Conservation (phyloP, 305 asterid species). For the Salvia sclarea region DNA sequence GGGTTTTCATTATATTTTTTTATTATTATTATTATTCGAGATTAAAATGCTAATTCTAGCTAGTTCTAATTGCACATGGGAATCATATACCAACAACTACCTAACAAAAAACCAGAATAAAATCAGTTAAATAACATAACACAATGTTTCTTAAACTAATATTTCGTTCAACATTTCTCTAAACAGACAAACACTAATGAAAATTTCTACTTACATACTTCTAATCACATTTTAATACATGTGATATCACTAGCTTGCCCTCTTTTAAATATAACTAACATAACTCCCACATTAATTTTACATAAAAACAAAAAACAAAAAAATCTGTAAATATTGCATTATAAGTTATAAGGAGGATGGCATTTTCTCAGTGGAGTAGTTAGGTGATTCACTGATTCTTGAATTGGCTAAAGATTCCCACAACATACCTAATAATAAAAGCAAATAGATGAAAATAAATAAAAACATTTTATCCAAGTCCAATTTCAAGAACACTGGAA, state of each 20-base stretch:
- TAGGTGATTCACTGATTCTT: conserved; percentile 3
- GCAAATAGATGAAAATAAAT: not conserved
- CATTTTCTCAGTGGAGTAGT: conserved; percentile 12
- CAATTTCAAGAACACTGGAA: not conserved
- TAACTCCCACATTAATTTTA: conserved; percentile 19
- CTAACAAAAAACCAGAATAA: not conserved
- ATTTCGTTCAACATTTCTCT: not conserved
- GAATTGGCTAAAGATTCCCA: not conserved
- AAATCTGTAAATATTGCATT: not conserved
- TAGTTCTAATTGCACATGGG: not conserved
- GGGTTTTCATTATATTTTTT: too few relatives aligned
- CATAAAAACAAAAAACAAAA: not conserved
- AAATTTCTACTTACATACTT: conserved; percentile 1
- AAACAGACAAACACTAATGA: conserved; percentile 11
- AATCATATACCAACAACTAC: not conserved
- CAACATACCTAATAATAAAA: not conserved
- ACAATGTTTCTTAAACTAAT: not conserved
- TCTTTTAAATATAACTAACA: conserved; percentile 28
- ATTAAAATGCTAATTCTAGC: not conserved
- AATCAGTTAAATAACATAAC: not conserved
- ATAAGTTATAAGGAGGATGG: not conserved
- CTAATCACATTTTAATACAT: not conserved
- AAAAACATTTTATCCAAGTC: not conserved
- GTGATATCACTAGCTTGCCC: not conserved
- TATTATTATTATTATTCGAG: not conserved